phyloP scores from a whole-genome alignment of 1,284 basidiomycete genomes.

The Cryptococcus maquisensis region DNA sequence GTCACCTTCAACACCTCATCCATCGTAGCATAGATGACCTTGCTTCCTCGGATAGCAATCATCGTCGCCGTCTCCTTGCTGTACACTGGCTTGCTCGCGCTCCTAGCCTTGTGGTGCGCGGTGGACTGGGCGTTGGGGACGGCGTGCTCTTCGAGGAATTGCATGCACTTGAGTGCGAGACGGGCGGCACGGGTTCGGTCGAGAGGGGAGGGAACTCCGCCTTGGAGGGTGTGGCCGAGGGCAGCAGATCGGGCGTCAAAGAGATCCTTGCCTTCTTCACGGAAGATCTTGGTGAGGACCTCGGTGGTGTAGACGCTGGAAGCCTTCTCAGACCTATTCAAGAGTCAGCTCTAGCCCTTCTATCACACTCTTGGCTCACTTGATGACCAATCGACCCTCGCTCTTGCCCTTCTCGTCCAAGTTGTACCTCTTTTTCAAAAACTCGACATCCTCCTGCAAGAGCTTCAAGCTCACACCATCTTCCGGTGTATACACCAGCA shows the following conservation, averaged over 20 bases:
- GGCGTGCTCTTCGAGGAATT: constrained; percentile 84
- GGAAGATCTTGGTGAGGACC: constrained; percentile 87
- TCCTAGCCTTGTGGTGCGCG: constrained; percentile 1
- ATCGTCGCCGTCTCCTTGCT: constrained; percentile 64
- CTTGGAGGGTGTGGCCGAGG: constrained; percentile 94
- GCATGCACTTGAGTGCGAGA: constrained; percentile 85
- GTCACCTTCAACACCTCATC: constrained; percentile 77
- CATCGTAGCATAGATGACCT: constrained; percentile 76
- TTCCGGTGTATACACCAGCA: constrained; percentile 92
- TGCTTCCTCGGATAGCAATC: constrained; percentile 81
- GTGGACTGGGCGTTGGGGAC: constrained; percentile 37
- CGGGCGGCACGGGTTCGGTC: constrained; percentile 89
- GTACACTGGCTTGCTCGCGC: neutral
- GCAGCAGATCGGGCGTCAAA: constrained; percentile 93
- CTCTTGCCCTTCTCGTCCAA: constrained; percentile 84
- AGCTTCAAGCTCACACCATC: constrained; percentile 76
- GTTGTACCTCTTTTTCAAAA: constrained; percentile 78
- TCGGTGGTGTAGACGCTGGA: constrained; percentile 88
- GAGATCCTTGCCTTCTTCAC: constrained; percentile 83
- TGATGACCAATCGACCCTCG: constrained; percentile 88
- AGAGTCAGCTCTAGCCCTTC: neutral
- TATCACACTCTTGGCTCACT: constrained; percentile 55
- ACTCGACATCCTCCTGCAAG: constrained; percentile 80
- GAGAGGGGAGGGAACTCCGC: constrained; percentile 87
- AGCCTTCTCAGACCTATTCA: constrained; percentile 71